Percentiles rank a stretch among this genome's conserved stretches.
Evolutionary conservation across 106 monocot species (phyloP).

Genomic region (Dendrobium chrysotoxum): DNA sequence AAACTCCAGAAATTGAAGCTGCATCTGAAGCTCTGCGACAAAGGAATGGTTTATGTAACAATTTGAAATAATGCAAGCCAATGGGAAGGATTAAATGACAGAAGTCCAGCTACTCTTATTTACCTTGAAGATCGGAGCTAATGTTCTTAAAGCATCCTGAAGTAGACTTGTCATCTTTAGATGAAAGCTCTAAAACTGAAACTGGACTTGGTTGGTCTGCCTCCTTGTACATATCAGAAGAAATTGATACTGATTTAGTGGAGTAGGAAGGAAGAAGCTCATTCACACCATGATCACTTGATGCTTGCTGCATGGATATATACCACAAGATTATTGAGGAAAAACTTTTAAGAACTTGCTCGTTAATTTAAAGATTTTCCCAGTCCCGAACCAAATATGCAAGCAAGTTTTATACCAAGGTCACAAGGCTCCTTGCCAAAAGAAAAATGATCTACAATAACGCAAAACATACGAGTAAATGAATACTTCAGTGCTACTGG

Average conservation of each 20-base stretch:
- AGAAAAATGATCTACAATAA: too few species aligned
- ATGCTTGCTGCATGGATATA: slow-evolving; percentile 8
- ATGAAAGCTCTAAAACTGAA: slow-evolving; percentile 64
- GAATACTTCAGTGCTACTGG: too few species aligned
- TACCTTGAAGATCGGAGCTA: slow-evolving; percentile 72
- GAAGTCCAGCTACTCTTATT: not conserved
- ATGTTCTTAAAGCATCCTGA: slow-evolving; percentile 64
- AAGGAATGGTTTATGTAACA: not conserved
- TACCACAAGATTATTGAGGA: not conserved
- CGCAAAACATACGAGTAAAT: too few species aligned
- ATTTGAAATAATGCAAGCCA: not conserved
- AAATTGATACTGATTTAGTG: slow-evolving; percentile 6
- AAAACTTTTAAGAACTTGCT: not conserved
- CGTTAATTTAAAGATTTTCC: too few species aligned
- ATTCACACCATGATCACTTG: not conserved
- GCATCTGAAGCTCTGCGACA: slow-evolving; percentile 55
- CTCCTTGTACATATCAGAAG: slow-evolving; percentile 22
- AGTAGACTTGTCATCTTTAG: slow-evolving; percentile 29
- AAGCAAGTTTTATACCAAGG: too few species aligned
- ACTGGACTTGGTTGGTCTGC: slow-evolving; percentile 62
- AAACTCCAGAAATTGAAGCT: slow-evolving; percentile 63
- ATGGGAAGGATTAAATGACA: not conserved
- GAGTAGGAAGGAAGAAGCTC: slow-evolving; percentile 7
- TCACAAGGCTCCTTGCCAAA: too few species aligned
- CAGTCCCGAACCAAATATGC: too few species aligned